A percentile compares a stretch with the other conserved stretches of the same genome.
These are phyloP conservation scores for Penicillium brasilianum DNA, from an alignment of 2,329 filamentous ascomycete genomes.

Conservation along the genomic window DNA sequence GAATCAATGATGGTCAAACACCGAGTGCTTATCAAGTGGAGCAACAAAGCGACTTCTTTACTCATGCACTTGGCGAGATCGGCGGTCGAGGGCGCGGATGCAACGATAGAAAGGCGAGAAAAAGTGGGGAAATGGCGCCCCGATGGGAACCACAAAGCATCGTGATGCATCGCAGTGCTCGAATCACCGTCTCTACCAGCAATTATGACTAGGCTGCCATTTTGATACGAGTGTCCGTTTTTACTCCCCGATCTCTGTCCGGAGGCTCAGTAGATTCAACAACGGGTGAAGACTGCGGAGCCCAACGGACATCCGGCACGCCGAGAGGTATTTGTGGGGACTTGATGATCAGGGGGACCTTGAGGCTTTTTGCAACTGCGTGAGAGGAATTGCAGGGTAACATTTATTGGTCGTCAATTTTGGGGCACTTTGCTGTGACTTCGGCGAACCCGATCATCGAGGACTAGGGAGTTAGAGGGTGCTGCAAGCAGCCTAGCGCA, in stretches of 20 bases:
- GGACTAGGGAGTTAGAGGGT: background rate
- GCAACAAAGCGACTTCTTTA: background rate
- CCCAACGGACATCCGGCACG: background rate
- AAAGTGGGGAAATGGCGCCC: slow-evolving; percentile 6
- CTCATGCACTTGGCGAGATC: background rate
- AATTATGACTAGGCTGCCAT: background rate
- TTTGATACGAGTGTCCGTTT: background rate
- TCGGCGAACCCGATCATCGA: background rate
- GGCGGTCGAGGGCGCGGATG: slow-evolving; percentile 3
- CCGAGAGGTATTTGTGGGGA: background rate
- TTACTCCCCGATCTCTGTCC: background rate
- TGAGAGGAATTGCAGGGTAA: background rate
- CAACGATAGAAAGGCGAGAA: background rate
- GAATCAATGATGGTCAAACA: background rate
- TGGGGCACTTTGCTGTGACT: background rate
- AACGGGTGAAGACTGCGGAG: background rate
- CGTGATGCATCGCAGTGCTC: background rate
- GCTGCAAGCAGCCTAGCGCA: background rate
- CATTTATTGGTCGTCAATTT: no score
- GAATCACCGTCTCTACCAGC: background rate
- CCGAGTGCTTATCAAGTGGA: background rate
- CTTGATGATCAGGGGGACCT: background rate
- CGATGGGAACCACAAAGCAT: background rate
- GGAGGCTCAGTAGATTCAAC: background rate
- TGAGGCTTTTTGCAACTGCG: background rate